Evolutionary conservation across 306 rosid genomes (phyloP).

Genomic region (Glycyrrhiza uralensis): DNA sequence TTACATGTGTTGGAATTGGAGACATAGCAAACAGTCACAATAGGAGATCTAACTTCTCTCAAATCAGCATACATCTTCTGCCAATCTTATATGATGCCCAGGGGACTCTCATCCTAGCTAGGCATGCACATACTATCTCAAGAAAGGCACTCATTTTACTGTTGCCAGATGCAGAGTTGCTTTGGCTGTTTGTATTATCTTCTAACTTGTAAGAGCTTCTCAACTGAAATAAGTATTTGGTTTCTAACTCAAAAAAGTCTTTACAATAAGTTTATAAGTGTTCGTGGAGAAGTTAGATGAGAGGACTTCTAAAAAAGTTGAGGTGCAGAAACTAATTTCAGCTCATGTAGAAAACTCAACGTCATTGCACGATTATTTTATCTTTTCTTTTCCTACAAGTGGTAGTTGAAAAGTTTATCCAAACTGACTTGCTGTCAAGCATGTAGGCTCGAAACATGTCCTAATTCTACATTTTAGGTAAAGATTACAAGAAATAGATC

Average conservation of each 20-base stretch:
- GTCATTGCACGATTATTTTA: neutral
- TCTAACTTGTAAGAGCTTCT: neutral
- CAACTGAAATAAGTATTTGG: neutral
- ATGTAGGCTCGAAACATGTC: neutral
- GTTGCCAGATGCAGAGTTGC: neutral
- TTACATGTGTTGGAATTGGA: neutral
- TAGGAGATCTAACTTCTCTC: neutral
- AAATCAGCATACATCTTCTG: neutral
- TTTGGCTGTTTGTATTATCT: neutral
- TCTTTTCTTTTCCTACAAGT: neutral
- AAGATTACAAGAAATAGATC: neutral
- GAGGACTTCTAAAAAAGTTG: neutral
- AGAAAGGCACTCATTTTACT: conserved; percentile 1
- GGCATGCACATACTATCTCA: neutral
- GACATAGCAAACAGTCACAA: neutral
- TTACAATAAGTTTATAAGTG: neutral
- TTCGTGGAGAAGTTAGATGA: neutral
- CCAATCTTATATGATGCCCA: neutral
- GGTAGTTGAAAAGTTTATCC: too few relatives aligned
- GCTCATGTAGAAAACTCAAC: neutral
- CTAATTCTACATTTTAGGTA: neutral
- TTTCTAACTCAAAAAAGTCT: neutral
- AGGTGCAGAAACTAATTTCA: neutral
- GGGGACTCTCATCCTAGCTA: neutral
- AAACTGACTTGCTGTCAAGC: neutral